phyloP scores from a whole-genome alignment of 2,329 filamentous ascomycete species.

The Rutstroemia sp. region DNA sequence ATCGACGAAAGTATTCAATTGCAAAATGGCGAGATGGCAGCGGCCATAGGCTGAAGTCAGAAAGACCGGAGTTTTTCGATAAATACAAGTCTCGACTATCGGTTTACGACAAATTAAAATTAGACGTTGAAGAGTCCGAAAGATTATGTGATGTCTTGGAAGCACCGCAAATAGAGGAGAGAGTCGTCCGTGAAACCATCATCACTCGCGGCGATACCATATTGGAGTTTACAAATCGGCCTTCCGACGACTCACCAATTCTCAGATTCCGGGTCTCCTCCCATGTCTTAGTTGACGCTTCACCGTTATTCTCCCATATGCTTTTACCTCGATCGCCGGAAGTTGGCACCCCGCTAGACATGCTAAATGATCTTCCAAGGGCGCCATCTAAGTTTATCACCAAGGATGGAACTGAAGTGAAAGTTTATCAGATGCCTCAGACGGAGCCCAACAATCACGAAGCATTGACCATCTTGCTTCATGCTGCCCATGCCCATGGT shows the following conservation, averaged over 20 bases:
- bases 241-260: slow-evolving; percentile 32
- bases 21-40: slow-evolving; percentile 40
- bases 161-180: slow-evolving; percentile 35
- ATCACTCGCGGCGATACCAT: slow-evolving; percentile 43
- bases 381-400: slow-evolving; percentile 32
- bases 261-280: slow-evolving; percentile 46
- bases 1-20: slow-evolving; percentile 37
- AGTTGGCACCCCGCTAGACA: slow-evolving; percentile 11
- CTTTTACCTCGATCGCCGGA: slow-evolving; percentile 29
- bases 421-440: slow-evolving; percentile 47
- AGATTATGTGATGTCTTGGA: slow-evolving; percentile 36
- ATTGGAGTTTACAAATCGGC: slow-evolving; percentile 43
- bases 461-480: slow-evolving; percentile 40
- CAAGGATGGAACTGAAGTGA: slow-evolving; percentile 38
- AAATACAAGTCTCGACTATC: slow-evolving; percentile 41
- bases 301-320: slow-evolving; percentile 44
- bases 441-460: slow-evolving; percentile 37
- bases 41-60: slow-evolving; percentile 36
- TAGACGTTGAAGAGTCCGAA: slow-evolving; percentile 35
- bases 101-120: slow-evolving; percentile 39
- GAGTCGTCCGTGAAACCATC: slow-evolving; percentile 35
- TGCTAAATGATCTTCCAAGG: slow-evolving; percentile 21
- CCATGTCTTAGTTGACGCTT: slow-evolving; percentile 42
- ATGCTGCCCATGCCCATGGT: slow-evolving; percentile 45
- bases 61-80: slow-evolving; percentile 38